A percentile compares a stretch with the other conserved stretches of the same genome.
Conservation (phyloP, 345 rosid genomes). For the Lepidium africanum region DNA sequence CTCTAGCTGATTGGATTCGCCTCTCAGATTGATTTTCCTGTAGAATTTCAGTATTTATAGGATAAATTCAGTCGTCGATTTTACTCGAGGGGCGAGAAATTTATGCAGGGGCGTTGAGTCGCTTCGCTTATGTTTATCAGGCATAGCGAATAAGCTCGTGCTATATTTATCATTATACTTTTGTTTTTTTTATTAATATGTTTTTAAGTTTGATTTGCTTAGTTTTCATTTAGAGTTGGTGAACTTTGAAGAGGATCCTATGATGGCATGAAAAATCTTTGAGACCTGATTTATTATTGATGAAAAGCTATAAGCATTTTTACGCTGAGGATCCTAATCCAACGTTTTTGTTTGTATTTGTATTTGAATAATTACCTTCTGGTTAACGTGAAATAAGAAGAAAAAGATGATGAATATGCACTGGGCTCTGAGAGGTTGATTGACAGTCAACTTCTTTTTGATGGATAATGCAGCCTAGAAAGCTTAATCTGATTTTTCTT, state of each 20-base stretch:
- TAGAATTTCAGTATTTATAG: neutral
- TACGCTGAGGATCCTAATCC: slow-evolving; percentile 15
- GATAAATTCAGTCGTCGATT: neutral
- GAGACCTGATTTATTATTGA: slow-evolving; percentile 29
- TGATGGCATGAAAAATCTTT: slow-evolving; percentile 34
- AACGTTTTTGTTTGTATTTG: neutral
- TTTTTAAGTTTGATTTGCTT: neutral
- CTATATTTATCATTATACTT: neutral
- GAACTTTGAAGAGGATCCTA: neutral
- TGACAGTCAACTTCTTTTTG: slow-evolving; percentile 27
- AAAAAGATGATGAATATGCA: slow-evolving; percentile 31
- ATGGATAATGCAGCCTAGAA: slow-evolving; percentile 33
- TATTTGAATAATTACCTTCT: neutral
- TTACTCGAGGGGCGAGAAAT: neutral
- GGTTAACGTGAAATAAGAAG: neutral
- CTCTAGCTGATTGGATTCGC: neutral
- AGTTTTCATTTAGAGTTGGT: neutral
- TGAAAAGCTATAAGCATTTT: slow-evolving; percentile 25
- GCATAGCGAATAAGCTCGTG: slow-evolving; percentile 31
- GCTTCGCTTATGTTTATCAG: slow-evolving; percentile 14
- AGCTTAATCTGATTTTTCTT: slow-evolving; percentile 22
- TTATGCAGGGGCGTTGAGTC: slow-evolving; percentile 29
- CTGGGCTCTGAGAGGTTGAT: slow-evolving; percentile 34
- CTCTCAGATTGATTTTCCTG: slow-evolving; percentile 8
- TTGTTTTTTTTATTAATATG: too few species aligned